These are phyloP conservation scores for Tylopilus sp. DNA, from an alignment of 1,284 basidiomycete species.

Conservation along the genomic window DNA sequence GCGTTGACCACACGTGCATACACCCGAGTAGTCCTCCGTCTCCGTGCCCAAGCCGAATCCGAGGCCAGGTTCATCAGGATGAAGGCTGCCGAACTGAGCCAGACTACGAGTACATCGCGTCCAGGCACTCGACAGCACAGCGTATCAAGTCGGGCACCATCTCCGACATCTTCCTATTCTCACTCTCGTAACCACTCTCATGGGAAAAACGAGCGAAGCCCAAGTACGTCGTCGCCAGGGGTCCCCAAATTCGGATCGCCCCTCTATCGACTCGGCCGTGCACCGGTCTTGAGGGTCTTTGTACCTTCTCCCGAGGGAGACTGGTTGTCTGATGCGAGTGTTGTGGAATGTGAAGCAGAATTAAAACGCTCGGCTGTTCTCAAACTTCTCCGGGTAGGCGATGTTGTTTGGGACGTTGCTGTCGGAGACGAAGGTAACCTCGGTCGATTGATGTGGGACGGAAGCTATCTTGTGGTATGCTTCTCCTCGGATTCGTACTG, in stretches of 20 bases:
- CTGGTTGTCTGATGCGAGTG: constrained; percentile 75
- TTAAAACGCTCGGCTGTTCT: constrained; percentile 55
- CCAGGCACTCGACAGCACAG: constrained; percentile 21
- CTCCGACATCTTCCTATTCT: constrained; percentile 50
- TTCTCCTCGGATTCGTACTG: constrained; percentile 2
- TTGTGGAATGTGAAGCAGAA: constrained; percentile 76
- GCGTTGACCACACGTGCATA: constrained; percentile 62
- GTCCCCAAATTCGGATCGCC: constrained; percentile 55
- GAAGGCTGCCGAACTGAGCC: constrained; percentile 11
- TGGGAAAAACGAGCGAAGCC: constrained; percentile 14
- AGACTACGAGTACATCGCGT: not conserved
- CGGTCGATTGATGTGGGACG: constrained; percentile 77
- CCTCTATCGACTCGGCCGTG: constrained; percentile 60
- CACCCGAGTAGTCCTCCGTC: constrained; percentile 67
- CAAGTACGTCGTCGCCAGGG: constrained; percentile 13
- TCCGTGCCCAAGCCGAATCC: constrained; percentile 69
- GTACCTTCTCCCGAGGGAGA: constrained; percentile 78
- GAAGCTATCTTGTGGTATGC: constrained; percentile 69
- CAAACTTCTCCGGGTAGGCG: constrained; percentile 61
- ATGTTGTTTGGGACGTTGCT: constrained; percentile 79
- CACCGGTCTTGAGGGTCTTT: constrained; percentile 73
- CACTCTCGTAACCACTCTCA: constrained; percentile 40
- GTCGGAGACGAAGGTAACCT: constrained; percentile 79
- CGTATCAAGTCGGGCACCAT: constrained; percentile 59
- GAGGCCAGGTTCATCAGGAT: constrained; percentile 34